Conservation (phyloP, 2,329 filamentous ascomycete genomes). For the Stachybotrys chartarum region DNA sequence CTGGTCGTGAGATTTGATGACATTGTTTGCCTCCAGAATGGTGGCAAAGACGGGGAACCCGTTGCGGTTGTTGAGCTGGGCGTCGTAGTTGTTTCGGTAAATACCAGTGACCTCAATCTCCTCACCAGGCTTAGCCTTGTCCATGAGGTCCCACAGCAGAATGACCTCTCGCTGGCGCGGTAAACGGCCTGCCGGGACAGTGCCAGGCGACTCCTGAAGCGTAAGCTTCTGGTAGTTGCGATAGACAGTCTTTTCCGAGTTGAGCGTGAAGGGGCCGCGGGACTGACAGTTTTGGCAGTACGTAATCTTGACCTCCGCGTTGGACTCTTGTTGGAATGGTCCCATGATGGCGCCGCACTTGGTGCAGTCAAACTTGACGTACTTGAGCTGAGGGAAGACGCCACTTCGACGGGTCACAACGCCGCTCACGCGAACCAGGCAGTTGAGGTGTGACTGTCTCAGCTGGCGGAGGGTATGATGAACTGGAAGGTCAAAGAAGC, state of each 20-base stretch:
- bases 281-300: constrained; percentile 97
- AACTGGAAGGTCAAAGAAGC: constrained; percentile 89
- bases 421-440: constrained; percentile 85
- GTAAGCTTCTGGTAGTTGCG: constrained; percentile 98
- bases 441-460: constrained; percentile 92
- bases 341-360: constrained; percentile 91
- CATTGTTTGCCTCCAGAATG: constrained; percentile 93
- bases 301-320: constrained; percentile 89
- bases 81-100: constrained; percentile 97
- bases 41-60: constrained; percentile 98
- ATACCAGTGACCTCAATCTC: constrained; percentile 96
- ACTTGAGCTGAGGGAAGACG: constrained; percentile 96
- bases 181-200: constrained; percentile 89
- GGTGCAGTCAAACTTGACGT: constrained; percentile 94
- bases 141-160: constrained; percentile 92
- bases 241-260: constrained; percentile 96
- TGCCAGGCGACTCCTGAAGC: constrained; percentile 92
- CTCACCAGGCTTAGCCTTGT: constrained; percentile 92
- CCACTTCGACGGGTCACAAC: constrained; percentile 92
- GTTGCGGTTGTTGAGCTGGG: constrained; percentile 95
- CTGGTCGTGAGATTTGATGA: constrained; percentile 95
- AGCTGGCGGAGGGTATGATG: constrained; percentile 93
- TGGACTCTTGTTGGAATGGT: constrained; percentile 95
- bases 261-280: constrained; percentile 87
- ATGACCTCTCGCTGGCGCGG: constrained; percentile 92